Conservation (phyloP, 495 filamentous ascomycete genomes). For the Hyaloscypha hepaticicola region DNA sequence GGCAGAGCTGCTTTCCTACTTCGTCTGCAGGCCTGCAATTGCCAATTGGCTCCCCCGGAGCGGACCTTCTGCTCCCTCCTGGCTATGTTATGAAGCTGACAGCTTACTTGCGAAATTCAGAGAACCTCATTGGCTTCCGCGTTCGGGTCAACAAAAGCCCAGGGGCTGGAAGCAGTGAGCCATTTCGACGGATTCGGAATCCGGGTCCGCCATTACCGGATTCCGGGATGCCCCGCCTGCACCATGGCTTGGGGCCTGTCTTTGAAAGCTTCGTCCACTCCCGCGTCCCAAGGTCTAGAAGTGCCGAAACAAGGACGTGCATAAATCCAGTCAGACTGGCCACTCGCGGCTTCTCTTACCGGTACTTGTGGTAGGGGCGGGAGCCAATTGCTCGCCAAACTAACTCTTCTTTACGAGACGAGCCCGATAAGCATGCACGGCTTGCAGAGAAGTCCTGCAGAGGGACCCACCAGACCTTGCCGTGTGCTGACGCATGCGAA, state of each 20-base stretch:
- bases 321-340: neutral
- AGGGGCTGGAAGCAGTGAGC: too few relatives aligned
- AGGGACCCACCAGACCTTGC: neutral
- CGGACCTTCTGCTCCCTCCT: too few relatives aligned
- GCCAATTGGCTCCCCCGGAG: too few relatives aligned
- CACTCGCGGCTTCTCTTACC: neutral
- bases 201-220: neutral
- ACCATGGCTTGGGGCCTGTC: too few relatives aligned
- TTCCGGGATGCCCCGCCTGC: too few relatives aligned
- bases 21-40: too few relatives aligned
- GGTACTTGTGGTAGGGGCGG: neutral
- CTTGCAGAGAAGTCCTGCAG: neutral
- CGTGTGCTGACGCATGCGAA: neutral
- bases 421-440: neutral
- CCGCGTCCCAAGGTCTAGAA: neutral
- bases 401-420: neutral
- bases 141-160: too few relatives aligned
- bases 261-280: too few relatives aligned
- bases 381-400: neutral
- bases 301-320: neutral
- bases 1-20: too few relatives aligned
- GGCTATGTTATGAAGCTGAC: too few relatives aligned
- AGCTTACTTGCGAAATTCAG: too few relatives aligned
- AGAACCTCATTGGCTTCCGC: too few relatives aligned
- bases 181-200: neutral